phyloP scores from a whole-genome alignment of 2,329 filamentous ascomycete species.

The Talaromyces albobiverticillius region DNA sequence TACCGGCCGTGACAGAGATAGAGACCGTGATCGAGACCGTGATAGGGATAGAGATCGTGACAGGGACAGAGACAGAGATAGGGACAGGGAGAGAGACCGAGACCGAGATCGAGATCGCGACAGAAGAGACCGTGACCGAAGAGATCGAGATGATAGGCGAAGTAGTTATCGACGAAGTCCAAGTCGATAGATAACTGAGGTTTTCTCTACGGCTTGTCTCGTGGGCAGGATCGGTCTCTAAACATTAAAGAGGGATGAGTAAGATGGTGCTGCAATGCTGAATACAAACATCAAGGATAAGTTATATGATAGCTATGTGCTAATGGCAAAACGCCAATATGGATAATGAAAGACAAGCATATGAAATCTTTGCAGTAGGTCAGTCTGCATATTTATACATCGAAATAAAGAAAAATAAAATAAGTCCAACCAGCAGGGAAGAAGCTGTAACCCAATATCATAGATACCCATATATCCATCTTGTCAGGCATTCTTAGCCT shows the following conservation, averaged over 20 bases:
- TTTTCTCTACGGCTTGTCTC: background rate
- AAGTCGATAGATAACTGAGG: slow-evolving; percentile 11
- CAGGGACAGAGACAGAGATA: slow-evolving; percentile 1
- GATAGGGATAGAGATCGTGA: slow-evolving; percentile 13
- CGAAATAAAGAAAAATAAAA: too few relatives aligned
- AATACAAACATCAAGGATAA: too few relatives aligned
- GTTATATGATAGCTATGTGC: too few relatives aligned
- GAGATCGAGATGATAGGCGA: slow-evolving; percentile 5
- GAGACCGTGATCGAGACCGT: slow-evolving; percentile 20
- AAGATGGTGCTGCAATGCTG: too few relatives aligned
- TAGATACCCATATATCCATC: background rate
- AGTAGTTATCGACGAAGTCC: slow-evolving; percentile 20
- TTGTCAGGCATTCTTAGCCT: background rate
- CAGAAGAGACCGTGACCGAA: slow-evolving; percentile 10
- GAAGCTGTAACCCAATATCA: too few relatives aligned
- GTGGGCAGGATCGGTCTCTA: too few relatives aligned
- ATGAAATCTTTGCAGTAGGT: too few relatives aligned
- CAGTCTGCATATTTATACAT: too few relatives aligned
- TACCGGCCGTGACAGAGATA: slow-evolving; percentile 21
- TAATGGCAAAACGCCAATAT: too few relatives aligned
- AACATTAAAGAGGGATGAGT: too few relatives aligned
- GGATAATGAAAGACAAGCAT: too few relatives aligned
- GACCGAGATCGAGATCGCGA: slow-evolving; percentile 21
- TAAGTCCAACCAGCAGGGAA: too few relatives aligned
- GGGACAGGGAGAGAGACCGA: slow-evolving; percentile 16